Evolutionary conservation across 2,329 filamentous ascomycete species (phyloP), one percentile per base, ranked within the genome.

Genomic region (Trichoderma guizhouense): DNA sequence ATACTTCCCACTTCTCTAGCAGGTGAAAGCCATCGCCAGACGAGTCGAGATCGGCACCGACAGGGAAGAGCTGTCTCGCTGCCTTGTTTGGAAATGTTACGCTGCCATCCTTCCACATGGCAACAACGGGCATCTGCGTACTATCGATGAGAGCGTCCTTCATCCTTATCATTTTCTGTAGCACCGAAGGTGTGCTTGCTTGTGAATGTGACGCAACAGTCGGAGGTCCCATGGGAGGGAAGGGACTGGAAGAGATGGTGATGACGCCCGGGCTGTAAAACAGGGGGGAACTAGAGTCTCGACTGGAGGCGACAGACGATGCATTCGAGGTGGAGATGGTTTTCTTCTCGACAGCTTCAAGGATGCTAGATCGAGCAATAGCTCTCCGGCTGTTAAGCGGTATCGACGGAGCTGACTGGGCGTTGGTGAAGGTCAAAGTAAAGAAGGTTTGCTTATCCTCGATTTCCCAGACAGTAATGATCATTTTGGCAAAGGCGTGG

Each of bases 81-180:
- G 91, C 91, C 75, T 87, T 88, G 77, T 95, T 95, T 5, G 92
- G 90, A 57, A 94, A 90, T 0, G 89, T 90, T 61, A 94, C 89
- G 62, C 88, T 91, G 68, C 91, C 89, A 74, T 95, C 93, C 77
- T 91, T 92, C 93, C 93, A 95, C 89, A 94, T 92, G 28, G 91
- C 91, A 58, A 94, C 83, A 26, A 93, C 91, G 0, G 93, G 92
- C 78, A 93, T 90, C 73, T 89, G 87, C 30, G 93, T 92, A 51
- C 90, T 92, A 77, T 94, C 92, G 7, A 95, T 82, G 24, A 95
- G 85, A 1, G 92, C 92, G 78, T 95, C 92, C 79, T 94, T 95
- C 83, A 95, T 89, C 65, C 90, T 84, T 8, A 88, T 89, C 69
- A 93, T 88, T 78, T 94, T 95, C 76, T 93, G 90, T 28, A 94